Percentiles rank a stretch among this genome's conserved stretches.
Conservation (phyloP, 2,329 filamentous ascomycete genomes). For the Rhexocercosporidium sp. region DNA sequence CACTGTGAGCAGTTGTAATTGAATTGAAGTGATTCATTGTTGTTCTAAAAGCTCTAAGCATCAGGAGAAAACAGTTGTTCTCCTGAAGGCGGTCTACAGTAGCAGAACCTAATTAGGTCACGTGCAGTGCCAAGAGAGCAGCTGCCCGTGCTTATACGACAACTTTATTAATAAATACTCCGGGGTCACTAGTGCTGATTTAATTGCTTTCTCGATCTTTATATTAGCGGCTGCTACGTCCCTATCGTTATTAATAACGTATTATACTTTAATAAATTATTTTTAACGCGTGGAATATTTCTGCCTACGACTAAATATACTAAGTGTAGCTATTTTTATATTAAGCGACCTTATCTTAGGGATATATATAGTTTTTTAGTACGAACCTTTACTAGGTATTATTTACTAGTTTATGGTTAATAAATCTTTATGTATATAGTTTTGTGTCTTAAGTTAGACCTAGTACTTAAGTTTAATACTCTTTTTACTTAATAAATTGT, state of each 20-base stretch:
- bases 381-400: constrained; percentile 33
- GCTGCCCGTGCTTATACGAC: too few species aligned
- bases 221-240: constrained; percentile 46
- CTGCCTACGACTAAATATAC: constrained; percentile 48
- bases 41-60: too few species aligned
- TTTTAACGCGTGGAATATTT: constrained; percentile 43
- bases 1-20: too few species aligned
- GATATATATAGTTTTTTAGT: constrained; percentile 49
- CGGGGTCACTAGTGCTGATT: constrained; percentile 43
- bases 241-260: constrained; percentile 46
- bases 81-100: too few species aligned
- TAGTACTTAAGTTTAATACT: neutral
- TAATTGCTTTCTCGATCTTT: constrained; percentile 48
- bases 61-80: too few species aligned
- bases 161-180: constrained; percentile 42
- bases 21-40: too few species aligned
- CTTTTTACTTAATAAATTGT: constrained; percentile 41
- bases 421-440: neutral
- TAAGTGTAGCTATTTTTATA: constrained; percentile 47
- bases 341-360: constrained; percentile 47
- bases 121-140: too few species aligned
- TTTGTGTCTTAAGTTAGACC: too few species aligned
- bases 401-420: neutral
- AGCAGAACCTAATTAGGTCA: too few species aligned
- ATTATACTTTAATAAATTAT: constrained; percentile 49